A percentile compares a stretch with the other conserved stretches of the same genome.
These are phyloP conservation scores for Trypanosoma mega DNA, from an alignment of 208 protist species.

Conservation along the genomic window DNA sequence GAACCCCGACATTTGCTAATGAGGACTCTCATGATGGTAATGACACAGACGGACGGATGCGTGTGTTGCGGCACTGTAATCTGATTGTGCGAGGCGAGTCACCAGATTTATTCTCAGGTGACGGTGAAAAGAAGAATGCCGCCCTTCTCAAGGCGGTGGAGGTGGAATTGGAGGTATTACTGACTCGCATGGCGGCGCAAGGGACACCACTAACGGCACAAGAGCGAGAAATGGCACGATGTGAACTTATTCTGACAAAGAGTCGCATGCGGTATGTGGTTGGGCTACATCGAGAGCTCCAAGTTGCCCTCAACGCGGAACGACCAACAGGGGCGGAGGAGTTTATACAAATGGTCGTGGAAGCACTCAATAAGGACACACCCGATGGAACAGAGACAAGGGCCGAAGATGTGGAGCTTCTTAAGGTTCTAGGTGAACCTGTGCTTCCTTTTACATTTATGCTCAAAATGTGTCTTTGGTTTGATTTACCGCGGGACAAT, in stretches of 20 bases:
- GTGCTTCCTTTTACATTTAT: slow-evolving; percentile 91
- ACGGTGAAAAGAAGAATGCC: not conserved
- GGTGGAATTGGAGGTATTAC: slow-evolving; percentile 53
- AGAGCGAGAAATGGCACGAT: slow-evolving; percentile 70
- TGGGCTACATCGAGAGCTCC: slow-evolving; percentile 73
- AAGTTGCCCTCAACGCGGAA: slow-evolving; percentile 44
- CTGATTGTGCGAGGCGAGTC: slow-evolving; percentile 78
- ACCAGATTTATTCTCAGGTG: slow-evolving; percentile 26
- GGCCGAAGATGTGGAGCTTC: slow-evolving; percentile 36
- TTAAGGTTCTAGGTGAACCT: slow-evolving; percentile 34
- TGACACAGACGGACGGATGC: slow-evolving; percentile 23
- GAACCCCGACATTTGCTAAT: no score
- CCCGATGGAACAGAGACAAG: slow-evolving; percentile 17
- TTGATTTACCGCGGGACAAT: slow-evolving; percentile 24
- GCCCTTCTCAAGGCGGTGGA: slow-evolving; percentile 14
- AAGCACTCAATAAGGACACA: slow-evolving; percentile 40
- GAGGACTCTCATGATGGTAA: not conserved
- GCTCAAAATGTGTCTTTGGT: slow-evolving; percentile 90
- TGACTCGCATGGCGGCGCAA: slow-evolving; percentile 40
- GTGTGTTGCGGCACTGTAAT: slow-evolving; percentile 77
- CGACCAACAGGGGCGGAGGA: slow-evolving; percentile 12
- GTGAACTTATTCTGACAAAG: slow-evolving; percentile 67
- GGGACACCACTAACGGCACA: slow-evolving; percentile 35
- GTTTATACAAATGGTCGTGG: slow-evolving; percentile 50
- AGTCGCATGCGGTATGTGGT: slow-evolving; percentile 85